A percentile compares a stretch with the other conserved stretches of the same genome.
phyloP scores from a whole-genome alignment of 2,329 filamentous ascomycete species.

The Thermoascus crustaceus region DNA sequence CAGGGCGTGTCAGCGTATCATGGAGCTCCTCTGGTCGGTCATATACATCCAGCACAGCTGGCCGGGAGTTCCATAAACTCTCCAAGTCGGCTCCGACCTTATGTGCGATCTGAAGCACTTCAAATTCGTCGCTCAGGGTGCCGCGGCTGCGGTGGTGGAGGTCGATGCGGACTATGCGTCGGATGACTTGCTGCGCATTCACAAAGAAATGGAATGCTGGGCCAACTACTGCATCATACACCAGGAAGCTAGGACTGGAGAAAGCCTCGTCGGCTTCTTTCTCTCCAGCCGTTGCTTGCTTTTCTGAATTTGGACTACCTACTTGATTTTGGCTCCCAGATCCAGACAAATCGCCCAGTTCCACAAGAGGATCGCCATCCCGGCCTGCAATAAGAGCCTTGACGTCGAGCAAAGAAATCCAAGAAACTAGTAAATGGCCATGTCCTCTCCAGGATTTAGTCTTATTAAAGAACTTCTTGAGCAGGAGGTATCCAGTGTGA shows the following conservation, averaged over 20 bases:
- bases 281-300: conserved; percentile 7
- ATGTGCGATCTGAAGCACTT: conserved; percentile 30
- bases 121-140: conserved; percentile 30
- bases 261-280: conserved; percentile 13
- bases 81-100: conserved; percentile 29
- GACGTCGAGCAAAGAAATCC: conserved; percentile 27
- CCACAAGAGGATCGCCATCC: conserved; percentile 25
- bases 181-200: conserved; percentile 25
- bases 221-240: conserved; percentile 23
- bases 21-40: conserved; percentile 19
- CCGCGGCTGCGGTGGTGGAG: conserved; percentile 31
- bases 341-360: conserved; percentile 18
- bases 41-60: conserved; percentile 25
- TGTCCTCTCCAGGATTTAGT: conserved; percentile 22
- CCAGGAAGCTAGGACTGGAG: conserved; percentile 20
- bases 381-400: conserved; percentile 29
- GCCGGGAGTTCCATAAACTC: conserved; percentile 25
- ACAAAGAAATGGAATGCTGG: conserved; percentile 27
- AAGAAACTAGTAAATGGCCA: conserved; percentile 21
- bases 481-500: conserved; percentile 21
- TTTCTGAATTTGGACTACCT: conserved; percentile 2
- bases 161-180: conserved; percentile 28
- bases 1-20: conserved; percentile 16
- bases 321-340: neutral
- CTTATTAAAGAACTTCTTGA: conserved; percentile 22